These are phyloP conservation scores for Blumeriella jaapii DNA, from an alignment of 2,329 filamentous ascomycete genomes.

Conservation along the genomic window DNA sequence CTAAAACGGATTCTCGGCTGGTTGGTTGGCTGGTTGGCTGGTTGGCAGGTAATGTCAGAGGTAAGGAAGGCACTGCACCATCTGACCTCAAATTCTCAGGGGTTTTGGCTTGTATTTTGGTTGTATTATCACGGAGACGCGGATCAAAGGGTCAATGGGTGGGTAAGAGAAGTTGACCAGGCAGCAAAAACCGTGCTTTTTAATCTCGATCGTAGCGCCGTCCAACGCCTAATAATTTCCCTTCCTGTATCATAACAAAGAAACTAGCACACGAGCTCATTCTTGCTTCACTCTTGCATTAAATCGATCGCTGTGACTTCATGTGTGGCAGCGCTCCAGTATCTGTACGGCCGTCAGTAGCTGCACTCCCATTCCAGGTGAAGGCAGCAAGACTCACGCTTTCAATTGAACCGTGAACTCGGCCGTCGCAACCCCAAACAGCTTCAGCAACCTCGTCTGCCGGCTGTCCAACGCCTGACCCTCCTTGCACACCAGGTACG, in stretches of 20 bases:
- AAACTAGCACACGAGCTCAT: slow-evolving; percentile 14
- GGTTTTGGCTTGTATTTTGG: slow-evolving; percentile 19
- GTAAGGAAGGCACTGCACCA: slow-evolving; percentile 34
- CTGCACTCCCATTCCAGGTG: background rate
- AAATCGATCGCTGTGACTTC: slow-evolving; percentile 46
- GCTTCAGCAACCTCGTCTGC: slow-evolving; percentile 86
- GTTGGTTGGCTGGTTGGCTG: slow-evolving; percentile 9
- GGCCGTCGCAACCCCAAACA: slow-evolving; percentile 81
- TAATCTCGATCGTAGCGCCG: slow-evolving; percentile 24
- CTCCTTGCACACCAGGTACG: slow-evolving; percentile 58
- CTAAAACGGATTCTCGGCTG: slow-evolving; percentile 4
- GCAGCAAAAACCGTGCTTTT: slow-evolving; percentile 23
- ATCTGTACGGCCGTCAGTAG: too few species aligned
- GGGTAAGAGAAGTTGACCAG: slow-evolving; percentile 23
- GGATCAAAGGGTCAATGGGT: slow-evolving; percentile 13
- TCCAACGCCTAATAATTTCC: slow-evolving; percentile 24
- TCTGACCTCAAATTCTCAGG: slow-evolving; percentile 17
- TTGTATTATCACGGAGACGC: slow-evolving; percentile 27
- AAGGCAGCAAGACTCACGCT: slow-evolving; percentile 47
- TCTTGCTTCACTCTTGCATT: slow-evolving; percentile 31
- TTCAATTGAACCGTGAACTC: slow-evolving; percentile 78
- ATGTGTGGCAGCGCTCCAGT: slow-evolving; percentile 49
- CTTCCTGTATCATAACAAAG: slow-evolving; percentile 27
- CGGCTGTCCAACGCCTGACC: slow-evolving; percentile 79
- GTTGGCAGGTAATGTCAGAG: slow-evolving; percentile 42